Evolutionary conservation across 2,329 filamentous ascomycete species (phyloP).

Genomic region (Lachnellula subtilissima): DNA sequence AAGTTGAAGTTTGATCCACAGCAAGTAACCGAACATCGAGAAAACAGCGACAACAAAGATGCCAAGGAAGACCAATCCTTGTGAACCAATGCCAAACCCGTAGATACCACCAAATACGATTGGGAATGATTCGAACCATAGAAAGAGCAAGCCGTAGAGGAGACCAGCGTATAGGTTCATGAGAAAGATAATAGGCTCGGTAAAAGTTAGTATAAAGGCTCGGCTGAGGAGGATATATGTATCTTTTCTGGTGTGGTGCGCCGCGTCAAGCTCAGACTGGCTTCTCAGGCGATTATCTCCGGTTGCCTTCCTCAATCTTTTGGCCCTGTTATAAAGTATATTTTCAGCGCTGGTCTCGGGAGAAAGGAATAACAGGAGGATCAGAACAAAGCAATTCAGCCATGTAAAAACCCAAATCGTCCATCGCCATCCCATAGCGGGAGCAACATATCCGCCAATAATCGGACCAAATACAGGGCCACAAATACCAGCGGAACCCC

Average conservation of each 20-base stretch:
- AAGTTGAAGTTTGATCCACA: constrained; percentile 36
- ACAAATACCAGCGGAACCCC: constrained; percentile 42
- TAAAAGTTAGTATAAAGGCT: constrained; percentile 48
- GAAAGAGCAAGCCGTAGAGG: constrained; percentile 55
- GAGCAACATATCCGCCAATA: constrained; percentile 52
- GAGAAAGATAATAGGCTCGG: constrained; percentile 58
- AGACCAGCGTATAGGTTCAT: constrained; percentile 55
- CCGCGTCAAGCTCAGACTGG: constrained; percentile 57
- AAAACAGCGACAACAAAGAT: constrained; percentile 42
- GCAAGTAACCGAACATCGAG: constrained; percentile 34
- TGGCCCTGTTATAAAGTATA: constrained; percentile 54
- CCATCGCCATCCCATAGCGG: constrained; percentile 55
- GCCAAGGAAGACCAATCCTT: constrained; percentile 54
- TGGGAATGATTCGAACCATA: constrained; percentile 55
- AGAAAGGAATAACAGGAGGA: constrained; percentile 54
- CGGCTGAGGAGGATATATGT: constrained; percentile 42
- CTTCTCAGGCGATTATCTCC: constrained; percentile 51
- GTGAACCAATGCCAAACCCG: constrained; percentile 49
- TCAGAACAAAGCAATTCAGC: constrained; percentile 49
- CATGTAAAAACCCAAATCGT: constrained; percentile 57
- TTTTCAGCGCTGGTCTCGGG: constrained; percentile 55
- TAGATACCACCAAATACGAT: constrained; percentile 55
- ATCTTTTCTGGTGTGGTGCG: constrained; percentile 43
- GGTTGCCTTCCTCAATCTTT: constrained; percentile 52
- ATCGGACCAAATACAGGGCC: constrained; percentile 54